phyloP scores from a whole-genome alignment of 139 green algal genomes.

The Coelastrella sp. region DNA sequence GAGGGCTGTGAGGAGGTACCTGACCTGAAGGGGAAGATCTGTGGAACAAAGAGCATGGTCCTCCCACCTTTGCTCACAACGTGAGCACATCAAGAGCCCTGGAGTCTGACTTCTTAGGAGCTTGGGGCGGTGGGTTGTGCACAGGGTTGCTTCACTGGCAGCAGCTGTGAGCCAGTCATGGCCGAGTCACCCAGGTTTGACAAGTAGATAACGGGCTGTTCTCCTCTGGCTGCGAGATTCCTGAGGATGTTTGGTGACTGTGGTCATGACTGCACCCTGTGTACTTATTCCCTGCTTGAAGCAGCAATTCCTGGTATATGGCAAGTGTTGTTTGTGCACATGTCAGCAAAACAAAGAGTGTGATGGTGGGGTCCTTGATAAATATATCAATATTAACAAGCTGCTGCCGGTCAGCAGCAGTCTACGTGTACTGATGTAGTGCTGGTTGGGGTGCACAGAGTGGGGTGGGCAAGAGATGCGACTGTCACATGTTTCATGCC shows the following conservation, averaged over 20 bases:
- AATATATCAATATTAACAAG: background rate
- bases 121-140: background rate
- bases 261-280: too few relatives aligned
- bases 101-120: background rate
- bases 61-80: conserved; percentile 26
- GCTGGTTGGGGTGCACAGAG: too few relatives aligned
- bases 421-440: background rate
- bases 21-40: conserved; percentile 29
- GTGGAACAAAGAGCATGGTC: conserved; percentile 3
- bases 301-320: too few relatives aligned
- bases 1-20: conserved; percentile 17
- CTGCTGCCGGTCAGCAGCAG: background rate
- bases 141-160: background rate
- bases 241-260: too few relatives aligned
- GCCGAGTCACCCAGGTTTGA: too few relatives aligned
- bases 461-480: background rate
- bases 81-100: background rate
- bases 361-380: too few relatives aligned
- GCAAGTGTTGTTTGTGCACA: too few relatives aligned
- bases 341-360: too few relatives aligned
- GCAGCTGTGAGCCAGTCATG: too few relatives aligned
- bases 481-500: background rate
- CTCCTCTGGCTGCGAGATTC: too few relatives aligned
- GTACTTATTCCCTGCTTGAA: too few relatives aligned
- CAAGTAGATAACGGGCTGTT: too few relatives aligned